These are phyloP conservation scores for Antrodiella citrinella DNA, from an alignment of 768 basidiomycete species.

Conservation along the genomic window DNA sequence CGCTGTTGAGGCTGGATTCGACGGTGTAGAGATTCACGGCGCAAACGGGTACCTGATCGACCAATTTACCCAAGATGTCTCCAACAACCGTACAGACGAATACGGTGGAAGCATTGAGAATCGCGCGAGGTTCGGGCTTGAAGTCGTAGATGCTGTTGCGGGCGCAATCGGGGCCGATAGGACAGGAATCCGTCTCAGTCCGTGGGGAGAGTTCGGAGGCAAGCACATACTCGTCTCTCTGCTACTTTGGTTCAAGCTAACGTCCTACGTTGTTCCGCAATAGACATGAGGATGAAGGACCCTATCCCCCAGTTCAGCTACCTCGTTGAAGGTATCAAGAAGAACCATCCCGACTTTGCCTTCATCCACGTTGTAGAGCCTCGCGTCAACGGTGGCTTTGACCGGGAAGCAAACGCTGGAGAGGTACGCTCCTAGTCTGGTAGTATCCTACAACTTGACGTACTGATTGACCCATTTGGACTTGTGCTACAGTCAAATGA, in stretches of 20 bases:
- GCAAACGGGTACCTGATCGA: constrained; percentile 29
- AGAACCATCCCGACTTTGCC: constrained; percentile 31
- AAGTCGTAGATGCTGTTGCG: constrained; percentile 32
- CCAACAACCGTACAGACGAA: constrained; percentile 36
- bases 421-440: constrained; percentile 12
- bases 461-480: background rate
- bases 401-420: background rate
- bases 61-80: constrained; percentile 30
- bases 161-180: constrained; percentile 33
- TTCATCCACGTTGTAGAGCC: constrained; percentile 32
- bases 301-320: constrained; percentile 49
- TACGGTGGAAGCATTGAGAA: constrained; percentile 45
- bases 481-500: constrained; percentile 11
- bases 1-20: constrained; percentile 33
- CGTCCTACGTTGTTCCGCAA: constrained; percentile 10
- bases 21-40: constrained; percentile 34
- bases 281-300: constrained; percentile 42
- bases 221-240: constrained; percentile 2
- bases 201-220: constrained; percentile 28
- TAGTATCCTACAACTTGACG: background rate
- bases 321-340: constrained; percentile 33
- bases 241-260: background rate
- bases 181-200: constrained; percentile 30
- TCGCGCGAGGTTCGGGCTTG: constrained; percentile 36
- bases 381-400: constrained; percentile 4